Percentiles rank a stretch among this genome's conserved stretches.
These are phyloP conservation scores for Lipomyces oligophaga DNA, from an alignment of 805 yeast species.

Conservation along the genomic window DNA sequence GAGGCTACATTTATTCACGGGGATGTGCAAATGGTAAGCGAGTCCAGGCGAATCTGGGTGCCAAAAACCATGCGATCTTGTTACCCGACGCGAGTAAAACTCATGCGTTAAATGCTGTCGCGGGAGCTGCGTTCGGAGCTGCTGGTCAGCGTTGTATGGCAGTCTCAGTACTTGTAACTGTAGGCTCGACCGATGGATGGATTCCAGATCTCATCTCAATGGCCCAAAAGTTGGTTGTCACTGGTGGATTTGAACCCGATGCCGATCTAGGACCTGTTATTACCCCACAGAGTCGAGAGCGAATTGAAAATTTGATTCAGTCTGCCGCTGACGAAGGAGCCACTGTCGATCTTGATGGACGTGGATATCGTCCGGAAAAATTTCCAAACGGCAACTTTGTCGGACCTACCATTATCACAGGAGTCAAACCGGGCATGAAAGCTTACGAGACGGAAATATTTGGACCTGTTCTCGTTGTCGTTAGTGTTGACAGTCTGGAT, in stretches of 20 bases:
- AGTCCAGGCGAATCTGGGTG: slow-evolving; percentile 74
- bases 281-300: slow-evolving; percentile 53
- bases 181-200: slow-evolving; percentile 64
- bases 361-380: slow-evolving; percentile 46
- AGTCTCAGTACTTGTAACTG: slow-evolving; percentile 66
- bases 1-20: slow-evolving; percentile 63
- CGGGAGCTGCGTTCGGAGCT: slow-evolving; percentile 77
- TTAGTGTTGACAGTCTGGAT: slow-evolving; percentile 60
- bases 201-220: slow-evolving; percentile 54
- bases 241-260: slow-evolving; percentile 61
- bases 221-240: slow-evolving; percentile 55
- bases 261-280: slow-evolving; percentile 72
- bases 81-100: slow-evolving; percentile 68
- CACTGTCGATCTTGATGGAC: slow-evolving; percentile 58
- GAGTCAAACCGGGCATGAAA: slow-evolving; percentile 63
- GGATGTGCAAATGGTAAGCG: slow-evolving; percentile 68
- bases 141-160: slow-evolving; percentile 87
- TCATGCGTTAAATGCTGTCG: slow-evolving; percentile 60
- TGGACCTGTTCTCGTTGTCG: slow-evolving; percentile 68
- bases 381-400: slow-evolving; percentile 65
- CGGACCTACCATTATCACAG: slow-evolving; percentile 63
- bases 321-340: slow-evolving; percentile 63
- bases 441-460: slow-evolving; percentile 72
- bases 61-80: slow-evolving; percentile 71
- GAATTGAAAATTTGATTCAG: slow-evolving; percentile 54